Conservation (phyloP, 768 basidiomycete species). For the Trametes elegans region DNA sequence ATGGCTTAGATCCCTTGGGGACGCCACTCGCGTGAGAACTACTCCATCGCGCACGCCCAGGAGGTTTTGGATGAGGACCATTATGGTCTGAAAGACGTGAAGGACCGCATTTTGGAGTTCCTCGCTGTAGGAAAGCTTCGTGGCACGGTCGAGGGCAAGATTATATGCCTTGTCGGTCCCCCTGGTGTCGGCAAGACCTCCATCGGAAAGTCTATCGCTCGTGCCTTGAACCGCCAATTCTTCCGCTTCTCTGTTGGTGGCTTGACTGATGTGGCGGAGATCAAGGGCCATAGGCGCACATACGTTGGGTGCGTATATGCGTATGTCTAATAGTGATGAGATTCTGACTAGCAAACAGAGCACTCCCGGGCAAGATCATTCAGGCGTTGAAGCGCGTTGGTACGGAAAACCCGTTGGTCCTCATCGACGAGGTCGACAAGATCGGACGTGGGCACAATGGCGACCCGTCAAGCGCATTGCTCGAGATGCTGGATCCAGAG, state of each 20-base stretch:
- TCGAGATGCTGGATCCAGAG: slow-evolving; percentile 94
- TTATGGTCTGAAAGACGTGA: slow-evolving; percentile 89
- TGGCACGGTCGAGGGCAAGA: slow-evolving; percentile 96
- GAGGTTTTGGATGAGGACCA: slow-evolving; percentile 92
- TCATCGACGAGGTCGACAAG: slow-evolving; percentile 97
- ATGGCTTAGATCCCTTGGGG: slow-evolving; percentile 89
- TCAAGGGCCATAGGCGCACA: slow-evolving; percentile 97
- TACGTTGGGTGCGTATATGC: slow-evolving; percentile 73
- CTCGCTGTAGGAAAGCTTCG: slow-evolving; percentile 93
- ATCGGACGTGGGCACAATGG: slow-evolving; percentile 90
- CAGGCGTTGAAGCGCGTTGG: slow-evolving; percentile 92
- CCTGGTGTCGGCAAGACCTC: slow-evolving; percentile 98
- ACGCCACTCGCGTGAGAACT: slow-evolving; percentile 90
- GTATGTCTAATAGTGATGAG: neutral
- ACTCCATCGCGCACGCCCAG: slow-evolving; percentile 78
- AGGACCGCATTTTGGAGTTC: slow-evolving; percentile 93
- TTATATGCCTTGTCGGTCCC: slow-evolving; percentile 93
- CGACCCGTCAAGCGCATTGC: slow-evolving; percentile 85
- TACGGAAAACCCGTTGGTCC: slow-evolving; percentile 89
- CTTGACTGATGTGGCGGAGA: slow-evolving; percentile 96
- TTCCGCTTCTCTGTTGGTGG: slow-evolving; percentile 98
- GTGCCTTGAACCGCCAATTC: slow-evolving; percentile 88
- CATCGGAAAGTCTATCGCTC: slow-evolving; percentile 92
- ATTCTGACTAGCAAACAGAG: slow-evolving; percentile 40
- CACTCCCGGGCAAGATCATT: slow-evolving; percentile 92